Evolutionary conservation across 345 rosid genomes (phyloP).

Genomic region (Gossypium stocksii): DNA sequence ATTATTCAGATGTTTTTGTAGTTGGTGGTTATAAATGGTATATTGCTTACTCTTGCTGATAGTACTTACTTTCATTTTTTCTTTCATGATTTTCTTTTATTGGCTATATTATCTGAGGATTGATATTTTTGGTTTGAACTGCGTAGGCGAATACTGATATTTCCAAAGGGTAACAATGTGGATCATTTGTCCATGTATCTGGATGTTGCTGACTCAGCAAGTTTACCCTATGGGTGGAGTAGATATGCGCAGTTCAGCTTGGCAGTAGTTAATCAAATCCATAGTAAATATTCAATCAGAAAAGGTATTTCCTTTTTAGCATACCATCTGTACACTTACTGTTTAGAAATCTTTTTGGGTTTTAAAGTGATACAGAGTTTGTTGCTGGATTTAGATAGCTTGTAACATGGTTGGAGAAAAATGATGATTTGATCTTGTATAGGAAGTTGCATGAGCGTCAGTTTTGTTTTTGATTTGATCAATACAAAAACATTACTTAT

Average conservation of each 20-base stretch:
- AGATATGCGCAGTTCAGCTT: constrained; percentile 89
- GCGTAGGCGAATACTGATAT: constrained; percentile 79
- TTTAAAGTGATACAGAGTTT: not conserved
- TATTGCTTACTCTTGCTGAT: not conserved
- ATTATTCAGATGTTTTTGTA: constrained; percentile 63
- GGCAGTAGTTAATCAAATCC: constrained; percentile 76
- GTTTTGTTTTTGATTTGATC: not conserved
- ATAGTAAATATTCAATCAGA: constrained; percentile 64
- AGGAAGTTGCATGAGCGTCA: not conserved
- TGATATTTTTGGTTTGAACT: constrained; percentile 6
- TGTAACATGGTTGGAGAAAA: not conserved
- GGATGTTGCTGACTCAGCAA: constrained; percentile 84
- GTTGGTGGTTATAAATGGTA: constrained; percentile 96
- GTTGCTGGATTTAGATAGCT: not conserved
- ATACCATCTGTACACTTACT: not conserved
- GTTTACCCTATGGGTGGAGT: constrained; percentile 90
- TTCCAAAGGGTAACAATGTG: constrained; percentile 86
- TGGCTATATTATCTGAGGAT: not conserved
- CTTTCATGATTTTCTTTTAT: not conserved
- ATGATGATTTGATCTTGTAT: not conserved
- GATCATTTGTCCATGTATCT: constrained; percentile 89
- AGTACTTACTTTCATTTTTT: not conserved
- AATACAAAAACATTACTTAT: not conserved
- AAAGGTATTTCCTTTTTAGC: constrained; percentile 47
- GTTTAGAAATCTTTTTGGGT: not conserved